These are phyloP conservation scores for Fagopyrum tataricum DNA, from an alignment of 148 eudicot species.

Conservation along the genomic window DNA sequence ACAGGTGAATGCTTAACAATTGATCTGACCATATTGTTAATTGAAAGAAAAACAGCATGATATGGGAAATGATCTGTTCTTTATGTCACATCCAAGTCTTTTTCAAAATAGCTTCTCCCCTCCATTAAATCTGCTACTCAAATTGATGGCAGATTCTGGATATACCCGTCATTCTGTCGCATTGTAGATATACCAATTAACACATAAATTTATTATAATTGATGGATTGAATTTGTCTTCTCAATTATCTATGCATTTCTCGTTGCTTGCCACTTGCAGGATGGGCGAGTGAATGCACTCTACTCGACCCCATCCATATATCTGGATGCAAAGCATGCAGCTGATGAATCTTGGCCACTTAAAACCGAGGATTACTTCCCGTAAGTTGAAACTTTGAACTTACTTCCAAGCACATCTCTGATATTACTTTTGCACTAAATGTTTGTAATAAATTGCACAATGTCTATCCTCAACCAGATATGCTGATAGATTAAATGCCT, in stretches of 20 bases:
- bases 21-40: not conserved
- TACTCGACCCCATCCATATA: constrained; percentile 91
- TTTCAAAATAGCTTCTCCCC: not conserved
- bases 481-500: constrained; percentile 77
- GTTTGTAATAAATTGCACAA: not conserved
- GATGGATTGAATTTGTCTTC: not conserved
- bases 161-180: not conserved
- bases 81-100: not conserved
- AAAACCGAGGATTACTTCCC: constrained; percentile 92
- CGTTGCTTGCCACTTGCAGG: constrained; percentile 35
- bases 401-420: not conserved
- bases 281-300: constrained; percentile 94
- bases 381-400: constrained; percentile 40
- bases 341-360: constrained; percentile 69
- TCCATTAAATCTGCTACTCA: not conserved
- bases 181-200: too few species aligned
- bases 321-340: constrained; percentile 82
- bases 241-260: not conserved
- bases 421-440: not conserved
- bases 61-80: not conserved
- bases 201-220: not conserved
- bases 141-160: not conserved
- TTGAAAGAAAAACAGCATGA: not conserved
- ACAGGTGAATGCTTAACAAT: not conserved
- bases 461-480: constrained; percentile 40